Evolutionary conservation across 345 rosid genomes (phyloP).

Genomic region (Brassica cretica): DNA sequence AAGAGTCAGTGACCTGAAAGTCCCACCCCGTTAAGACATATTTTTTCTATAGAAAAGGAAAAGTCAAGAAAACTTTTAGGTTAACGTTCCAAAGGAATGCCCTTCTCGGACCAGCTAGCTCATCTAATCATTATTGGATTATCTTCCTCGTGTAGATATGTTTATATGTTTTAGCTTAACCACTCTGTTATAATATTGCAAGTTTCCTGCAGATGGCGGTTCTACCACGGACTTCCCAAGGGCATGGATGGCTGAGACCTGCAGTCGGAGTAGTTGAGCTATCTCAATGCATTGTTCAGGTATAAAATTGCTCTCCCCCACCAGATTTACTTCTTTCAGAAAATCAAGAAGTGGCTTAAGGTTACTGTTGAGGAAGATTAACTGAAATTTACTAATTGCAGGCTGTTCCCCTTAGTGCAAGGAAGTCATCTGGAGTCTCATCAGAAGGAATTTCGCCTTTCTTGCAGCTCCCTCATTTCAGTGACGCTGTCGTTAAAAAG

Average conservation of each 20-base stretch:
- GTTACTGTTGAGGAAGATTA: slow-evolving; percentile 13
- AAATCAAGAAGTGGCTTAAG: slow-evolving; percentile 18
- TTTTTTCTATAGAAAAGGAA: not conserved
- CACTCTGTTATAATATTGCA: slow-evolving; percentile 6
- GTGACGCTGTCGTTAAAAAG: slow-evolving; percentile 75
- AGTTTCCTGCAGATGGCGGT: slow-evolving; percentile 77
- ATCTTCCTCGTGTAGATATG: slow-evolving; percentile 5
- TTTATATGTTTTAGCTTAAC: slow-evolving; percentile 3
- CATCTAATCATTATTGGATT: not conserved
- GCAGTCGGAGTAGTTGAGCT: slow-evolving; percentile 94
- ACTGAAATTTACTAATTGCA: slow-evolving; percentile 38
- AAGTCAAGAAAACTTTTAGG: slow-evolving; percentile 1
- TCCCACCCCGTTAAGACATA: not conserved
- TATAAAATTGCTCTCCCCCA: slow-evolving; percentile 31
- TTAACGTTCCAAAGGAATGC: slow-evolving; percentile 6
- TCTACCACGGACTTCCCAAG: slow-evolving; percentile 81
- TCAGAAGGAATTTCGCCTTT: slow-evolving; percentile 90
- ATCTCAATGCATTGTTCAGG: slow-evolving; percentile 97
- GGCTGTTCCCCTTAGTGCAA: slow-evolving; percentile 98
- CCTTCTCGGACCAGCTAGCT: slow-evolving; percentile 13
- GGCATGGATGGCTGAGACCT: slow-evolving; percentile 99
- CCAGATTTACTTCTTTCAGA: not conserved
- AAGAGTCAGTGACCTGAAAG: slow-evolving; percentile 6
- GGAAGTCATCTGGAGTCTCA: slow-evolving; percentile 86
- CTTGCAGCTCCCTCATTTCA: slow-evolving; percentile 92